Conservation (phyloP, 1,284 basidiomycete genomes). For the Papiliotrema terrestris region DNA sequence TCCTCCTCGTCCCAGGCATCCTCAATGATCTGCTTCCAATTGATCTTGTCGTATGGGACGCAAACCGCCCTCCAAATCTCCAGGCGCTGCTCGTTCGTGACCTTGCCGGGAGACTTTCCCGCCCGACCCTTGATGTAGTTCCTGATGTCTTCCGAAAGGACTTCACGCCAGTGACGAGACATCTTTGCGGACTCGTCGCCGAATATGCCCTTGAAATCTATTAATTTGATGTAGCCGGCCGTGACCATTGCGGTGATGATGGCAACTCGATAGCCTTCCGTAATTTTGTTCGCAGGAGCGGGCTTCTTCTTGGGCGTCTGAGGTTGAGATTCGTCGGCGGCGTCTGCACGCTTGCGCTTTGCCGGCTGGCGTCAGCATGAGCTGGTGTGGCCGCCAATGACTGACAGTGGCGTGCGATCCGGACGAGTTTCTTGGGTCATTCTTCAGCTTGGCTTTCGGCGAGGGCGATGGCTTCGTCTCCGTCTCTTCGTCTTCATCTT, state of each 20-base stretch:
- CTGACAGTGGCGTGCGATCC: too few species aligned
- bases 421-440: too few species aligned
- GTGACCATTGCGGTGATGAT: slow-evolving; percentile 20
- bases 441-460: too few species aligned
- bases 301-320: slow-evolving; percentile 14
- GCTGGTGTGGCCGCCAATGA: too few species aligned
- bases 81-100: slow-evolving; percentile 2
- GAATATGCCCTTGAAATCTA: slow-evolving; percentile 13
- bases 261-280: slow-evolving; percentile 8
- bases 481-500: not conserved
- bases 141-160: slow-evolving; percentile 22
- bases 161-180: slow-evolving; percentile 33
- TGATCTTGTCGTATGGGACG: slow-evolving; percentile 1
- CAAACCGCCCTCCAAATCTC: slow-evolving; percentile 11
- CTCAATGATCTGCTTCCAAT: slow-evolving; percentile 17
- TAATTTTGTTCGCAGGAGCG: slow-evolving; percentile 23
- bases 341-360: not conserved
- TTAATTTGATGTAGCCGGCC: slow-evolving; percentile 10
- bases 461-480: not conserved
- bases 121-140: slow-evolving; percentile 1
- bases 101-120: not conserved
- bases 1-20: slow-evolving; percentile 20
- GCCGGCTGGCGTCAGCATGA: not conserved
- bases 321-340: not conserved
- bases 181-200: slow-evolving; percentile 12